Conservation (phyloP, 2,329 filamentous ascomycete genomes). For the Sporothrix variecibatus region DNA sequence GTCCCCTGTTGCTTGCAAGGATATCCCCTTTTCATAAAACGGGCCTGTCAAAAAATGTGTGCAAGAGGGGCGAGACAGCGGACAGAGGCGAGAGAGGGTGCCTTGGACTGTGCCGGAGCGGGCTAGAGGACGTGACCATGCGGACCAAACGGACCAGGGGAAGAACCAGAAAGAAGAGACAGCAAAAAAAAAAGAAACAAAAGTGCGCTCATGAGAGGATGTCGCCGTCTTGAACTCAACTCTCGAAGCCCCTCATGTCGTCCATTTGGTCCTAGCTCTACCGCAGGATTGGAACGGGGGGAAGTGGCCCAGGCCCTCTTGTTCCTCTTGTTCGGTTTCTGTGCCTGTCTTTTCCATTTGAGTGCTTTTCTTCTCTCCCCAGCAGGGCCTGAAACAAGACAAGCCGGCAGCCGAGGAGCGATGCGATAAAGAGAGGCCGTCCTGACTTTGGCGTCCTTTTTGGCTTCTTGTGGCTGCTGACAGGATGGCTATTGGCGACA, state of each 20-base stretch:
- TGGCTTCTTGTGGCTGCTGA: background rate
- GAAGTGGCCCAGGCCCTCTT: background rate
- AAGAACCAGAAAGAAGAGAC: background rate
- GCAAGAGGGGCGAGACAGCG: background rate
- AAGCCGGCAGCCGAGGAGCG: background rate
- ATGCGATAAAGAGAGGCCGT: background rate
- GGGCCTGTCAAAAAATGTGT: background rate
- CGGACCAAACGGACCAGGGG: slow-evolving; percentile 7
- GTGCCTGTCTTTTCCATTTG: background rate
- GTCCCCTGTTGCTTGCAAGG: slow-evolving; percentile 1
- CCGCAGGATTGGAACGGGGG: slow-evolving; percentile 16
- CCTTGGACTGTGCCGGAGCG: background rate
- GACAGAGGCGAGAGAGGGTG: background rate
- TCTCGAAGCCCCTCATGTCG: background rate
- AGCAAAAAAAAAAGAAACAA: background rate
- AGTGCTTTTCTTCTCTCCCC: background rate
- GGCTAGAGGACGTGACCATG: background rate
- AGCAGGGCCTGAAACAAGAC: slow-evolving; percentile 19
- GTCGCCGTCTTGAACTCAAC: background rate
- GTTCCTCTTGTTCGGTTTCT: background rate
- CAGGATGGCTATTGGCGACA: background rate
- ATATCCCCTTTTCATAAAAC: background rate
- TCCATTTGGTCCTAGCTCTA: slow-evolving; percentile 8
- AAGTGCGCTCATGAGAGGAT: background rate
- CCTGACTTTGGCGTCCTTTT: background rate